Evolutionary conservation across 2,329 filamentous ascomycete species (phyloP).

Genomic region (Escovopsis weberi): DNA sequence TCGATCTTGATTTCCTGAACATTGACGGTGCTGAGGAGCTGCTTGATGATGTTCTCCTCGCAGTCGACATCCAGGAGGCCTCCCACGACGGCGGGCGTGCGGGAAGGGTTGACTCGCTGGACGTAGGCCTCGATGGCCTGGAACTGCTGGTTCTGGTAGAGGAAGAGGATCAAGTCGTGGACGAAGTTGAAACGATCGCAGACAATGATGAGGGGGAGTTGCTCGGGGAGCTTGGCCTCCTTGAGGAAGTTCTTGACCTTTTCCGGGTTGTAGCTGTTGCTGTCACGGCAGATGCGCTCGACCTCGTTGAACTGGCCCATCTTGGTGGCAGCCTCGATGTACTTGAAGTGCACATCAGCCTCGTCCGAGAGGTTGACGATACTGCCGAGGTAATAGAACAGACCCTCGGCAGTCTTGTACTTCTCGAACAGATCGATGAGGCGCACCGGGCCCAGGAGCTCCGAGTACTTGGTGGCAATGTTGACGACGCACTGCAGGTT

Average conservation of each 20-base stretch:
- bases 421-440: conserved; percentile 94
- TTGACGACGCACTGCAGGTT: conserved; percentile 92
- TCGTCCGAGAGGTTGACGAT: conserved; percentile 97
- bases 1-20: conserved; percentile 81
- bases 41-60: conserved; percentile 92
- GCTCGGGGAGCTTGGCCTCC: conserved; percentile 82
- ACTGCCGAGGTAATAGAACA: conserved; percentile 96
- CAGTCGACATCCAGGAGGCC: conserved; percentile 93
- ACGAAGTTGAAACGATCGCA: conserved; percentile 99
- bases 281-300: conserved; percentile 92
- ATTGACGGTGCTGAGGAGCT: conserved; percentile 71
- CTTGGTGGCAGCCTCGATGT: conserved; percentile 90
- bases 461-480: conserved; percentile 94
- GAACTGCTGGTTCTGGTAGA: conserved; percentile 99
- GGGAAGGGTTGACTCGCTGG: conserved; percentile 82
- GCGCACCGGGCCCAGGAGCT: conserved; percentile 73
- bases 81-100: conserved; percentile 85
- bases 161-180: conserved; percentile 86
- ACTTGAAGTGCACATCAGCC: conserved; percentile 95
- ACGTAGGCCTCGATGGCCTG: conserved; percentile 98
- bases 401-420: conserved; percentile 90
- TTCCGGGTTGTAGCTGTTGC: conserved; percentile 76
- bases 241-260: conserved; percentile 99
- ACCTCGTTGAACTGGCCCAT: conserved; percentile 93
- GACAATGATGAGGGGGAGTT: conserved; percentile 92